phyloP scores from a whole-genome alignment of 2,329 filamentous ascomycete genomes.

The Exophiala sp. region DNA sequence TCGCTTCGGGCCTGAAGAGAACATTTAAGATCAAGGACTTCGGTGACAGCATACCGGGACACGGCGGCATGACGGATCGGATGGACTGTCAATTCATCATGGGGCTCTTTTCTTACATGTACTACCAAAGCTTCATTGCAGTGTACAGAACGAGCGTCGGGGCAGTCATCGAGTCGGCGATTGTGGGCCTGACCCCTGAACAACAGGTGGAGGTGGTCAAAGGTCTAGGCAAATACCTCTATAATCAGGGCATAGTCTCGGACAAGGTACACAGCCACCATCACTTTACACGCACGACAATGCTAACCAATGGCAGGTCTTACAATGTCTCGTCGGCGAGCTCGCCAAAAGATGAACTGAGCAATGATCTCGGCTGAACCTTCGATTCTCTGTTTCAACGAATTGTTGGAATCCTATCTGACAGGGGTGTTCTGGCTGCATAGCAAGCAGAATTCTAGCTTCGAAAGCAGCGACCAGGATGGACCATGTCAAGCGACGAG shows the following conservation, averaged over 20 bases:
- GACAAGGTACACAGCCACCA: slow-evolving; percentile 42
- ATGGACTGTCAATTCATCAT: slow-evolving; percentile 99
- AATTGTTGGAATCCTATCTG: neutral
- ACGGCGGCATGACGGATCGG: slow-evolving; percentile 95
- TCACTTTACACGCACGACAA: neutral
- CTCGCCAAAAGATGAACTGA: slow-evolving; percentile 16
- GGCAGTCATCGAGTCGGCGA: slow-evolving; percentile 80
- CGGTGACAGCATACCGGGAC: slow-evolving; percentile 93
- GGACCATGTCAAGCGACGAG: neutral
- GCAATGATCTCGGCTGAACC: neutral
- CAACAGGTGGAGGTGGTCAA: slow-evolving; percentile 78
- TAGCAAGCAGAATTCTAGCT: slow-evolving; percentile 19
- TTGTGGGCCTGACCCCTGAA: slow-evolving; percentile 77
- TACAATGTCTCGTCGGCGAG: slow-evolving; percentile 16
- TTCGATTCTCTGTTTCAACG: slow-evolving; percentile 8
- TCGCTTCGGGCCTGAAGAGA: slow-evolving; percentile 92
- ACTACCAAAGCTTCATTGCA: slow-evolving; percentile 96
- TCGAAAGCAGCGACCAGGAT: neutral
- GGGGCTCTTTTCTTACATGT: slow-evolving; percentile 97
- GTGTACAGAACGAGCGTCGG: slow-evolving; percentile 79
- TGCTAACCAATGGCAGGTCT: slow-evolving; percentile 19
- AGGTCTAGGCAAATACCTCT: slow-evolving; percentile 57
- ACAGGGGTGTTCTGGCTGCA: slow-evolving; percentile 11
- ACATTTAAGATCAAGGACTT: slow-evolving; percentile 99
- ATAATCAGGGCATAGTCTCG: slow-evolving; percentile 56